These are phyloP conservation scores for Byssothecium circinans DNA, from an alignment of 2,329 filamentous ascomycete species.

Conservation along the genomic window DNA sequence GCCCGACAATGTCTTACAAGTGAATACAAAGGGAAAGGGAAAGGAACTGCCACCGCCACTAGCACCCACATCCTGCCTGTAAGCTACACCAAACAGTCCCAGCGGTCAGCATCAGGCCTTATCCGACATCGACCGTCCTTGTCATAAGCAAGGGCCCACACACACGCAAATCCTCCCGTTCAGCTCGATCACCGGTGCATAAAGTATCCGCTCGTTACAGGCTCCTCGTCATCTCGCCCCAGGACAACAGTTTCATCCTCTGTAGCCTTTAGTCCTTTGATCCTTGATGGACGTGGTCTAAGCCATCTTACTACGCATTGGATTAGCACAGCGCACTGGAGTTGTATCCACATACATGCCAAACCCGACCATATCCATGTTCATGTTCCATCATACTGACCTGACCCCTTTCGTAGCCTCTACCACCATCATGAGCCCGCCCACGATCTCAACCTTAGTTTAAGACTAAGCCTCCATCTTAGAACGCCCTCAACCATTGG, in stretches of 20 bases:
- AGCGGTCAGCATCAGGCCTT: neutral
- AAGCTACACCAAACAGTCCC: no score
- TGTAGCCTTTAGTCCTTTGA: neutral
- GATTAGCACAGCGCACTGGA: neutral
- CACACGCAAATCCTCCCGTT: neutral
- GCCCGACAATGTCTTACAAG: neutral
- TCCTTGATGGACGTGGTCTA: neutral
- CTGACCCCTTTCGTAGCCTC: neutral
- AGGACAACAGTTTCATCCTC: neutral
- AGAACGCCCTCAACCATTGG: no score
- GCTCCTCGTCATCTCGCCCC: neutral
- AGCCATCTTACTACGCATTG: neutral
- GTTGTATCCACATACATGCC: neutral
- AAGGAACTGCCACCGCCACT: neutral
- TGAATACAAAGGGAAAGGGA: neutral
- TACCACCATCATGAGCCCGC: conserved; percentile 47
- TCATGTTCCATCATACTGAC: neutral
- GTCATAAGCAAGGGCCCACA: neutral
- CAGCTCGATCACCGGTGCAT: neutral
- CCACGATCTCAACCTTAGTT: no score
- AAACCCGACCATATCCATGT: neutral
- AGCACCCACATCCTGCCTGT: no score
- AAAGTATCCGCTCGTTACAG: neutral
- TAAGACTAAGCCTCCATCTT: no score
- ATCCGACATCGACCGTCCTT: neutral